Conservation (phyloP, 768 basidiomycete species). For the Exidia glandulosa region DNA sequence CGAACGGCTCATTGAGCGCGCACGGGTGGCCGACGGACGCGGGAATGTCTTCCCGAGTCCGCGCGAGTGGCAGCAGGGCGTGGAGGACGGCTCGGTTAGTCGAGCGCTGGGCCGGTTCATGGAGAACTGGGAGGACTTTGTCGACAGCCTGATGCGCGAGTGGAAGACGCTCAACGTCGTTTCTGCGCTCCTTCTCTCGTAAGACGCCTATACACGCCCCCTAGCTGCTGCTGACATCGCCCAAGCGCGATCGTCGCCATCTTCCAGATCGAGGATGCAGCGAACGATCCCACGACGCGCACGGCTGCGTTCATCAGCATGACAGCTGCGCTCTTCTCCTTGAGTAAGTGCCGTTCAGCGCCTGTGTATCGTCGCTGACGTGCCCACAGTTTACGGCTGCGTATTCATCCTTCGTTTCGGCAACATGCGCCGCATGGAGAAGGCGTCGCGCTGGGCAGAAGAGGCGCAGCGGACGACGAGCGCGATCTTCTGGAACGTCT, state of each 20-base stretch:
- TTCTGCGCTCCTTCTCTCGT: constrained; percentile 50
- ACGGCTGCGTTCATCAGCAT: constrained; percentile 54
- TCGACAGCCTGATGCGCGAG: constrained; percentile 35
- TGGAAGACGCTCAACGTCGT: constrained; percentile 25
- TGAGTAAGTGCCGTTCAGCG: constrained; percentile 37
- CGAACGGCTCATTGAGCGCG: constrained; percentile 24
- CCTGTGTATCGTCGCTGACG: background rate
- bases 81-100: constrained; percentile 32
- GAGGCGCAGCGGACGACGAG: constrained; percentile 45
- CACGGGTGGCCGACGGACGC: constrained; percentile 9
- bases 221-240: background rate
- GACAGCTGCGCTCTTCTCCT: constrained; percentile 39
- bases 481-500: constrained; percentile 51
- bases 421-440: constrained; percentile 61
- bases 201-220: constrained; percentile 10
- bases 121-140: constrained; percentile 56
- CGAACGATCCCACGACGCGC: constrained; percentile 49
- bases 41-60: constrained; percentile 7
- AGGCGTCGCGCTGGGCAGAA: constrained; percentile 66
- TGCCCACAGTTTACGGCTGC: constrained; percentile 43
- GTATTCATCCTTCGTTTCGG: constrained; percentile 63
- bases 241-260: constrained; percentile 56
- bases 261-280: constrained; percentile 45
- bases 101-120: constrained; percentile 57
- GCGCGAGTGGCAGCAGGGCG: background rate